Base-by-base conservation (phyloP, 768 basidiomycete species). In the Russula compacta region DNA sequence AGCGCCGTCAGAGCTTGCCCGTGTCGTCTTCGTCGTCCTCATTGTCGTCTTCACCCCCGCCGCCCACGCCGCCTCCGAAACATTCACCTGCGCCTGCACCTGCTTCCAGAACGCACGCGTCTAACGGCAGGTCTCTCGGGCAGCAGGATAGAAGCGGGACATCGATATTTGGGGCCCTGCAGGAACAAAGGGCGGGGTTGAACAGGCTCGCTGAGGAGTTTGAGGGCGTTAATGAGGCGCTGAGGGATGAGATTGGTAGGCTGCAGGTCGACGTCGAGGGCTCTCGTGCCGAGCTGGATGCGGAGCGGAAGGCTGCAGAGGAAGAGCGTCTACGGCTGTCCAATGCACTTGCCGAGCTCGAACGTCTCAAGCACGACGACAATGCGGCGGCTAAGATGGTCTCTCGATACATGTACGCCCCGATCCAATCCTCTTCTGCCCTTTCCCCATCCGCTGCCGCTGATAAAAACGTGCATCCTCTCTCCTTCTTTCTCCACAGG, bases 331-430 rank as follows among this genome's bases (percentile, higher is more conserved):
- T 65, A 0, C 76, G 80, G 58, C 71, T 86, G 14, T 78, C 81
- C 0, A 70, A 74, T 35, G 71, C 76, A 4, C 76, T 76, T 46
- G 72, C 76, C 1, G 82, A 83, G 63, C 73, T 88, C 15, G 79
- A 87, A 55, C 77, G 74, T 66, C 74, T 81, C 50, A 73, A 76
- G 64, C 70, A 83, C 17, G 87, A 91, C 52, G 88, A 92, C 59
- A 80, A 76, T n/a, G 80, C 85, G 0, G 89, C 90, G 2, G 84
- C 85, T 12, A 87, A 84, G 67, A 87, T 92, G 82, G 90, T 93
- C 33, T 82, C 88, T 32, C 81, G 87, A 40, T 92, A 92, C 70
- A 92, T 92, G 90, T 90, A 66, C 58, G 84, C 24, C 24, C 24
- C 24, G 24, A 29, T 75, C 42, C 42, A 21, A 21, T 21, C 48